Evolutionary conservation across 331 rosid species (phyloP).

Genomic region (Quercus lobata): DNA sequence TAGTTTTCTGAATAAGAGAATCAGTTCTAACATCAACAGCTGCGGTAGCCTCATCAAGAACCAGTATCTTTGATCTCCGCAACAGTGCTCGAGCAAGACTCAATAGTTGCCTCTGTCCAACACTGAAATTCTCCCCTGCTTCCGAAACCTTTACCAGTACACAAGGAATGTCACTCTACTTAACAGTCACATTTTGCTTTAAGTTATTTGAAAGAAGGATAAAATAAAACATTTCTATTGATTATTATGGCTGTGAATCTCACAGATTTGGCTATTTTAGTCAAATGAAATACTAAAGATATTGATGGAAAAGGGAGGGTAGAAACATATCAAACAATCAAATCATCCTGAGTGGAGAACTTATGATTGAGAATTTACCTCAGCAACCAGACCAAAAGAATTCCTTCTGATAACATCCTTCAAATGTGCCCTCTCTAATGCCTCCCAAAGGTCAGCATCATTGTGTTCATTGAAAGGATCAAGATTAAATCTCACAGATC

Average conservation of each 20-base stretch:
- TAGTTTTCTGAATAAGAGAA: slow-evolving; percentile 55
- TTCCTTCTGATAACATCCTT: slow-evolving; percentile 68
- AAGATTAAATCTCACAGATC: slow-evolving; percentile 82
- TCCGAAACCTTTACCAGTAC: slow-evolving; percentile 45
- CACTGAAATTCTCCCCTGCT: slow-evolving; percentile 61
- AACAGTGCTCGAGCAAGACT: slow-evolving; percentile 56
- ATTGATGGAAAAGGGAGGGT: background rate
- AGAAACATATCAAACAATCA: background rate
- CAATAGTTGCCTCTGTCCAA: slow-evolving; percentile 55
- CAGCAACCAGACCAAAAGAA: slow-evolving; percentile 76
- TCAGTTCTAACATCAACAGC: slow-evolving; percentile 62
- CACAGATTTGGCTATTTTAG: background rate
- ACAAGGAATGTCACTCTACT: slow-evolving; percentile 2
- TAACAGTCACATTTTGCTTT: background rate
- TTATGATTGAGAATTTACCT: slow-evolving; percentile 40
- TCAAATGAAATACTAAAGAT: background rate
- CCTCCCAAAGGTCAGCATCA: slow-evolving; percentile 90
- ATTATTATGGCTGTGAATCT: background rate
- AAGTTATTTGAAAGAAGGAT: background rate
- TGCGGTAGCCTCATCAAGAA: slow-evolving; percentile 63
- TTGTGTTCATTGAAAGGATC: slow-evolving; percentile 86
- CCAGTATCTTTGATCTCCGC: slow-evolving; percentile 53
- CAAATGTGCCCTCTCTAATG: slow-evolving; percentile 80
- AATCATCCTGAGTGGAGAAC: background rate
- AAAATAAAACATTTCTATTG: background rate